Base-by-base conservation (phyloP, 495 filamentous ascomycete species). In the Chaetomium fimeti region DNA sequence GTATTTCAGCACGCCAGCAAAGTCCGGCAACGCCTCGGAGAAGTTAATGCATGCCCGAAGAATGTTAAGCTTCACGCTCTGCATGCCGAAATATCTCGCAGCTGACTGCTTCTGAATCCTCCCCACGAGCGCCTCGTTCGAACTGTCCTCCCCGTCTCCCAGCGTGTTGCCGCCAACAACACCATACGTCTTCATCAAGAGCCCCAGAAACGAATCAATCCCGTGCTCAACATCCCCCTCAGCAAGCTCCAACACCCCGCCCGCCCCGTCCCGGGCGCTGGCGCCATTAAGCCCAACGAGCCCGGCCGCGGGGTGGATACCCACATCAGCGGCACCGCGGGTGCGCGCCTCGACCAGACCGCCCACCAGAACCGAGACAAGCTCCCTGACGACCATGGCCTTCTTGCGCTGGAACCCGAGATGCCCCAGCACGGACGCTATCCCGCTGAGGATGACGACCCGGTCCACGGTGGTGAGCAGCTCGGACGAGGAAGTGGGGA, bases 21-120 rank as follows among this genome's bases (percentile, higher is more conserved):
- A 94, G 69, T 97, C 91, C 2, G 94, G 93, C 38, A 97, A 81
- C 15, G 94, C 94, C 78, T 98, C 94, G 60, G 90, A 94, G 64
- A 96, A 87, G 72, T 91, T 91, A 59, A 95, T 92, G 69, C 92
- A 95, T 25, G 85, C 84, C 61, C 89, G 85, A 5, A 97, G 81
- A 53, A 98, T 85, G 72, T 96, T 89, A 49, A 92, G 82, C 75
- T 97, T 97, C 68, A 96, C 71, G 57, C 83, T 84, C 27, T 76
- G 79, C 66, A 86, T 85, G 40, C 90, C 90, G 71, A 88, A 89
- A 15, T 79, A 77, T 20, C 86, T 79, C 56, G 81, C 68, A 4
- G 77, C 75, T 15, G 84, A 83, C 68, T 86, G 82, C 40, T 72
- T 68, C 43, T 83, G 65, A 15, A 84, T 83, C 60, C 83, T 77